Percentiles rank a stretch among this genome's conserved stretches.
Conservation (phyloP, 495 filamentous ascomycete species). For the Hypoxylon rickii region DNA sequence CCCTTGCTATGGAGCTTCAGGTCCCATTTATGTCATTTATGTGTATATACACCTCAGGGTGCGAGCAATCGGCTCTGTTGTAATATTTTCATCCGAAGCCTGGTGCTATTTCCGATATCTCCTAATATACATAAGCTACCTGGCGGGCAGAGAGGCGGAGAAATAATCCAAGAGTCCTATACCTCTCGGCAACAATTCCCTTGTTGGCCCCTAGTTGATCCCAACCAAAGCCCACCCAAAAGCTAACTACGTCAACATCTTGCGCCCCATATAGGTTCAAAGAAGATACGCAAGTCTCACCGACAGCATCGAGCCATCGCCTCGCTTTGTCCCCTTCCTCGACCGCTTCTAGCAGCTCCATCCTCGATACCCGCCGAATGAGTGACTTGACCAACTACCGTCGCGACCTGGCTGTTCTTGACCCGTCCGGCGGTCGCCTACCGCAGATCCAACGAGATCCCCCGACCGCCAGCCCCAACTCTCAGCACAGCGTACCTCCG, state of each 20-base stretch:
- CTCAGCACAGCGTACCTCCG: conserved; percentile 47
- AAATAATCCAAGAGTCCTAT: not conserved
- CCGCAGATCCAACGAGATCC: conserved; percentile 59
- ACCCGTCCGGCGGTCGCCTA: conserved; percentile 59
- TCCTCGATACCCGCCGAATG: conserved; percentile 54
- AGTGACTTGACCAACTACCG: conserved; percentile 67
- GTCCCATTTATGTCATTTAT: no score
- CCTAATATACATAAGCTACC: no score
- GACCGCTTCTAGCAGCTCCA: conserved; percentile 50
- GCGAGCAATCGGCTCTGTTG: conserved; percentile 10
- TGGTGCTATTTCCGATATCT: conserved; percentile 11
- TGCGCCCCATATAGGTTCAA: conserved; percentile 39
- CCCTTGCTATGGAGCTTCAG: no score
- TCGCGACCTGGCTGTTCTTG: conserved; percentile 71
- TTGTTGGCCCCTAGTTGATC: conserved; percentile 30
- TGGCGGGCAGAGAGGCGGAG: not conserved
- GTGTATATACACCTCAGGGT: not conserved
- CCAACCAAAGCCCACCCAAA: conserved; percentile 34
- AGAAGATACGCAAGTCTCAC: conserved; percentile 58
- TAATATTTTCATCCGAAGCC: conserved; percentile 16
- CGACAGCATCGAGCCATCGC: conserved; percentile 51
- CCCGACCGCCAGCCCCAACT: conserved; percentile 53
- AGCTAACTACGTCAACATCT: conserved; percentile 14
- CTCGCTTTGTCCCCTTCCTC: conserved; percentile 54
- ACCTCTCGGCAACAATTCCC: conserved; percentile 5